A percentile compares a stretch with the other conserved stretches of the same genome.
Evolutionary conservation across 2,329 filamentous ascomycete species (phyloP).

Genomic region (Chalara sp.): DNA sequence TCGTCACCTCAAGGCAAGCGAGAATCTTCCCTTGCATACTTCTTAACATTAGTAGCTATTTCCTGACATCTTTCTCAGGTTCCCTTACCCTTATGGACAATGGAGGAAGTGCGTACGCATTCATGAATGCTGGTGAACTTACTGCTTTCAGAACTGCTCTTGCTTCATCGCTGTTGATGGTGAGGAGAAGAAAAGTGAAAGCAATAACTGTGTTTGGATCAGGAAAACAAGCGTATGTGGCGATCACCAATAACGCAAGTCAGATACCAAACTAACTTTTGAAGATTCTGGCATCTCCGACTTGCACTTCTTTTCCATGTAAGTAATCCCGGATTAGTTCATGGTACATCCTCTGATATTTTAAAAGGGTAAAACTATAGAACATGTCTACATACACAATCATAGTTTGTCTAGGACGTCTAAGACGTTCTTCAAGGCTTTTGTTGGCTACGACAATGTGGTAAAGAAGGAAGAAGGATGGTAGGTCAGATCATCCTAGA

Average conservation of each 20-base stretch:
- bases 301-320: constrained; percentile 67
- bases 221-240: constrained; percentile 74
- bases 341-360: neutral
- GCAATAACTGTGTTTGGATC: constrained; percentile 80
- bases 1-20: too few relatives aligned
- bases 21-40: too few relatives aligned
- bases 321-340: neutral
- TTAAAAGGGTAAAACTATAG: constrained; percentile 53
- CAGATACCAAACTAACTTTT: neutral
- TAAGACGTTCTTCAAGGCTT: constrained; percentile 41
- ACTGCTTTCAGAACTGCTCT: constrained; percentile 78
- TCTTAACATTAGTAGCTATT: too few relatives aligned
- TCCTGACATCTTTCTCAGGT: constrained; percentile 30
- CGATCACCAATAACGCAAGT: neutral
- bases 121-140: constrained; percentile 66
- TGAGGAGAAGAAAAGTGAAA: constrained; percentile 61
- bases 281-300: constrained; percentile 54
- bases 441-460: constrained; percentile 36
- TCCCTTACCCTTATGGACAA: constrained; percentile 63
- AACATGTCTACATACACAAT: constrained; percentile 78
- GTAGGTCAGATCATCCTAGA: neutral
- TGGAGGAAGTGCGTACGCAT: constrained; percentile 54
- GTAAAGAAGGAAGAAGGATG: constrained; percentile 48
- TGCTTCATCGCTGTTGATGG: constrained; percentile 59
- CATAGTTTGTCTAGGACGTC: constrained; percentile 58